phyloP scores from a whole-genome alignment of 1,139 yeast species.

The Debaryomycetaceae sp. region DNA sequence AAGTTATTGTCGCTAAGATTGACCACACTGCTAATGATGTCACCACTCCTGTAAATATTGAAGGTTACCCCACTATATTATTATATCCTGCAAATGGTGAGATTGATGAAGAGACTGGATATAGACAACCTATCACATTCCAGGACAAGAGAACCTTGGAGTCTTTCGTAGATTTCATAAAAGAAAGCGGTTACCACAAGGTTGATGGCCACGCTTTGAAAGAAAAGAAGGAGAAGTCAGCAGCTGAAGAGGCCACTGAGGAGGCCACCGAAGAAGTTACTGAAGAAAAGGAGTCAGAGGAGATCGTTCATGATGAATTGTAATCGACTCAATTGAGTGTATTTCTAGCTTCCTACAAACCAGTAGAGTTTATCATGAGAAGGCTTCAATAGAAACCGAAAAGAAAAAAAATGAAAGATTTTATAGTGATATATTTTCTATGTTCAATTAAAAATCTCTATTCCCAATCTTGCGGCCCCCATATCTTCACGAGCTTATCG shows the following conservation, averaged over 20 bases:
- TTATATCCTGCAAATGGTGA: slow-evolving; percentile 88
- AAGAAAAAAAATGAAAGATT: background rate
- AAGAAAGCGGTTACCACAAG: slow-evolving; percentile 57
- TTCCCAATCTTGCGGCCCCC: slow-evolving; percentile 45
- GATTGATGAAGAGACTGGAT: slow-evolving; percentile 51
- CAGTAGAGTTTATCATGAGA: background rate
- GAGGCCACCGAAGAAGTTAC: slow-evolving; percentile 21
- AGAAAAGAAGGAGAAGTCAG: slow-evolving; percentile 27
- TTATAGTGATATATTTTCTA: background rate
- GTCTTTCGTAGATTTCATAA: slow-evolving; percentile 65
- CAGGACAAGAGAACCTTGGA: slow-evolving; percentile 72
- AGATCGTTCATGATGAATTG: slow-evolving; percentile 44
- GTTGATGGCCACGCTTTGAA: slow-evolving; percentile 47
- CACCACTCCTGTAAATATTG: slow-evolving; percentile 58
- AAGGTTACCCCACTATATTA: slow-evolving; percentile 92
- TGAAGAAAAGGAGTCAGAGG: slow-evolving; percentile 22
- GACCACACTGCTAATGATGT: slow-evolving; percentile 92
- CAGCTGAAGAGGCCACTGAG: slow-evolving; percentile 25
- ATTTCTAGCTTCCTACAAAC: background rate
- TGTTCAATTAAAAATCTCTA: background rate
- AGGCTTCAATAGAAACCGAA: background rate
- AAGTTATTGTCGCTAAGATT: slow-evolving; percentile 77
- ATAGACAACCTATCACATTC: slow-evolving; percentile 64
- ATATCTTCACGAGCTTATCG: slow-evolving; percentile 63
- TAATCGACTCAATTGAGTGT: slow-evolving; percentile 12